These are phyloP conservation scores for Ulota crispa DNA, from an alignment of 225 moss, liverwort and hornwort genomes.

Conservation along the genomic window DNA sequence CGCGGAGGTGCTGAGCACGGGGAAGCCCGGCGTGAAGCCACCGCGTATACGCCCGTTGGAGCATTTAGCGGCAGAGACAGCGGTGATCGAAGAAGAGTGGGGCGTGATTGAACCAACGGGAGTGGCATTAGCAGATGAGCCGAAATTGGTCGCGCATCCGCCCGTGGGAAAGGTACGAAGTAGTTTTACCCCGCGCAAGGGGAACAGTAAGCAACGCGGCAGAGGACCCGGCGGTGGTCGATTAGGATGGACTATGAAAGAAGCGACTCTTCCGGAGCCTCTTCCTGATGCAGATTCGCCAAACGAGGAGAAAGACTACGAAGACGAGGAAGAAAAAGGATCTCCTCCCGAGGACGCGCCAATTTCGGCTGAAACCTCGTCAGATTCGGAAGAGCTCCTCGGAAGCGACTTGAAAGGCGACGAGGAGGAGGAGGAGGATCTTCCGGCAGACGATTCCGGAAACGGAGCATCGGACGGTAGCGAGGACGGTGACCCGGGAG, in stretches of 20 bases:
- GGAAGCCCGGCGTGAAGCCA: conserved; percentile 35
- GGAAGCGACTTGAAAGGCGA: conserved; percentile 35
- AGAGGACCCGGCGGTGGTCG: conserved; percentile 41
- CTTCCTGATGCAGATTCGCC: conserved; percentile 18
- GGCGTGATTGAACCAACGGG: conserved; percentile 34
- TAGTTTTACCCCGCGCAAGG: conserved; percentile 33
- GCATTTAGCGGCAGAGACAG: conserved; percentile 49
- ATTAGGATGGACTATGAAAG: conserved; percentile 31
- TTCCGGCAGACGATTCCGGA: conserved; percentile 33
- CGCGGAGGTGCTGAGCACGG: conserved; percentile 11
- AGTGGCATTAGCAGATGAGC: conserved; percentile 6
- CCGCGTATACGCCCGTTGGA: conserved; percentile 43
- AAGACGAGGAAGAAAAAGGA: conserved; percentile 16
- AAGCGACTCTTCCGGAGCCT: neutral
- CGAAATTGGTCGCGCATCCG: conserved; percentile 12
- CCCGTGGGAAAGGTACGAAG: conserved; percentile 33
- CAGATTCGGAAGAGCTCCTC: conserved; percentile 44
- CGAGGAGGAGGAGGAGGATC: conserved; percentile 36
- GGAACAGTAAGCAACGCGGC: conserved; percentile 52
- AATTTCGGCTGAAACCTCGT: conserved; percentile 29
- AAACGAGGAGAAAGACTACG: conserved; percentile 23
- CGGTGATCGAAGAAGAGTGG: conserved; percentile 51
- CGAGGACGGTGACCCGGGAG: conserved; percentile 25
- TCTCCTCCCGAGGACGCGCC: conserved; percentile 27
- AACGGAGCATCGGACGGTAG: conserved; percentile 34